Percentiles rank a stretch among this genome's conserved stretches.
These are phyloP conservation scores for Triticum dicoccoides DNA, from an alignment of 176 grass and related monocot genomes.

Conservation along the genomic window DNA sequence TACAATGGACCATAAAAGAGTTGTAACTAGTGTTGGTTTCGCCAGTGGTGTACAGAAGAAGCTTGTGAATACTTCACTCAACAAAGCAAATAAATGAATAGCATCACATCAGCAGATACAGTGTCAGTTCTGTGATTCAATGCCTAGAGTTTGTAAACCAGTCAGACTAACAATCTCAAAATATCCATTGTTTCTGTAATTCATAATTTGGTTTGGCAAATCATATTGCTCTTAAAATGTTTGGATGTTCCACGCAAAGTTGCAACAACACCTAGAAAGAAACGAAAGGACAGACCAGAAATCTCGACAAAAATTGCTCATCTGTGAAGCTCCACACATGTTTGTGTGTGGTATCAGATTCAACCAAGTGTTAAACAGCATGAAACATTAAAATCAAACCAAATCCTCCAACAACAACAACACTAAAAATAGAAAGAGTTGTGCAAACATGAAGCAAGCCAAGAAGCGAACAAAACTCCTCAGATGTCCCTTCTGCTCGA, in stretches of 20 bases:
- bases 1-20: too few relatives aligned
- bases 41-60: too few relatives aligned
- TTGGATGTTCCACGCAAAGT: not conserved
- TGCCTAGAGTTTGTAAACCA: not conserved
- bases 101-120: not conserved
- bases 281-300: not conserved
- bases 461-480: conserved; percentile 22
- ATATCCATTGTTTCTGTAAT: not conserved
- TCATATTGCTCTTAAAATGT: not conserved
- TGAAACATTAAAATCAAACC: not conserved
- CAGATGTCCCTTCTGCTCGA: conserved; percentile 48
- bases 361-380: not conserved
- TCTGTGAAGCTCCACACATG: not conserved
- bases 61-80: too few relatives aligned
- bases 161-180: not conserved
- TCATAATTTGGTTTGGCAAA: not conserved
- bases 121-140: not conserved
- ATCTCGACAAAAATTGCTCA: not conserved
- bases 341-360: not conserved
- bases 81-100: too few relatives aligned
- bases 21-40: too few relatives aligned
- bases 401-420: not conserved
- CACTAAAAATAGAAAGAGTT: not conserved
- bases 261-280: not conserved
- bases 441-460: not conserved